These are phyloP conservation scores for Dactylella cylindrospora DNA, from an alignment of 2,329 filamentous ascomycete genomes.

Conservation along the genomic window DNA sequence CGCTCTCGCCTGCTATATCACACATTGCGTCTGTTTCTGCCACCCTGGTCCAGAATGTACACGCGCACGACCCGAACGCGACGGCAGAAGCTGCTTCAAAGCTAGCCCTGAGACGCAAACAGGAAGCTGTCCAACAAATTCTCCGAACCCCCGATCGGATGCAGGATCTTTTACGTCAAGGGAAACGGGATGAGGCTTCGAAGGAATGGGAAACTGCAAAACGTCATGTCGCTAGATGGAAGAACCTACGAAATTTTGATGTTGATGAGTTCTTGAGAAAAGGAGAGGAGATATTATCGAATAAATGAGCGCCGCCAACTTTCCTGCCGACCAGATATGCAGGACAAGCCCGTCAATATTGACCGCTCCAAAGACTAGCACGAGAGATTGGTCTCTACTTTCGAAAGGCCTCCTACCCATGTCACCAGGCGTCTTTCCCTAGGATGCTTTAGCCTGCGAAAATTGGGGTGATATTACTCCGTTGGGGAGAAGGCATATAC, in stretches of 20 bases:
- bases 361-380: too few relatives aligned
- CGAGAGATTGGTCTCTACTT: too few relatives aligned
- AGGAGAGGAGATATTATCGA: conserved; percentile 13
- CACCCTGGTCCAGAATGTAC: conserved; percentile 56
- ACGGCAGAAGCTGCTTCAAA: conserved; percentile 50
- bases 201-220: conserved; percentile 61
- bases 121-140: conserved; percentile 64
- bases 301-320: too few relatives aligned
- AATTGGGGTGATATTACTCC: too few relatives aligned
- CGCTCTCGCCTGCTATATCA: conserved; percentile 70
- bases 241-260: conserved; percentile 55
- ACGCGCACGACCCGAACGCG: conserved; percentile 55
- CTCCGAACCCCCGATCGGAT: conserved; percentile 64
- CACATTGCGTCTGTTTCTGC: conserved; percentile 63
- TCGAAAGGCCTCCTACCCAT: too few relatives aligned
- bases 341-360: too few relatives aligned
- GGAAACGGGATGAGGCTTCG: conserved; percentile 63
- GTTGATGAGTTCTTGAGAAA: conserved; percentile 15
- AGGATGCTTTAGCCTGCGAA: too few relatives aligned
- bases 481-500: too few relatives aligned
- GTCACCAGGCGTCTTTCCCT: too few relatives aligned
- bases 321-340: too few relatives aligned
- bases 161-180: conserved; percentile 61
- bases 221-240: conserved; percentile 59
- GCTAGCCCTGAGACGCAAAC: conserved; percentile 52